A percentile compares a stretch with the other conserved stretches of the same genome.
Conservation (phyloP, 192 early-diverging fungal genomes). For the Dimargaris cristalligena region DNA sequence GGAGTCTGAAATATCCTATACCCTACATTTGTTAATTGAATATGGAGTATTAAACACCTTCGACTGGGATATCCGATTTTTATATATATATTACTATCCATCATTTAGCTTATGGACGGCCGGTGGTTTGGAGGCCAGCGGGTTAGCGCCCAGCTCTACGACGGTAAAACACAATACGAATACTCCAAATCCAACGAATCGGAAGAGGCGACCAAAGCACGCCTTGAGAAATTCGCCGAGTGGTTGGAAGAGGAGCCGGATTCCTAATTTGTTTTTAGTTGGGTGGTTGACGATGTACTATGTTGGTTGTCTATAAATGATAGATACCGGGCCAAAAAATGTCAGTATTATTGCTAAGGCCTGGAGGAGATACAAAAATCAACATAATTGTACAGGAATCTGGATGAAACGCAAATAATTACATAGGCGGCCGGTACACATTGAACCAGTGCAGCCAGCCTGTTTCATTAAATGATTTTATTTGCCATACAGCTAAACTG, state of each 20-base stretch:
- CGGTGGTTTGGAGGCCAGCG: constrained; percentile 76
- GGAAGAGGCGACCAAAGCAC: constrained; percentile 50
- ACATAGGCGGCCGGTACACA: no score
- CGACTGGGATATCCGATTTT: neutral
- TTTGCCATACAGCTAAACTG: no score
- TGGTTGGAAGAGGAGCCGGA: constrained; percentile 52
- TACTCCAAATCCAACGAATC: constrained; percentile 27
- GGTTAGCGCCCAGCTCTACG: constrained; percentile 58
- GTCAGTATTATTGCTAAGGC: no score
- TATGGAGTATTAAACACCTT: neutral
- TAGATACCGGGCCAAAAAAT: no score
- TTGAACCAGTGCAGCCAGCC: no score
- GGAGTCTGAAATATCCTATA: neutral
- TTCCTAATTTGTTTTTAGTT: neutral
- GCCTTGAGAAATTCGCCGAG: constrained; percentile 72
- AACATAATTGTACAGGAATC: no score
- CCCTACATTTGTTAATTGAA: neutral
- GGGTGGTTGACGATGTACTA: no score
- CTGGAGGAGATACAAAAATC: no score
- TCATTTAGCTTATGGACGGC: constrained; percentile 77
- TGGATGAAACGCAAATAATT: no score
- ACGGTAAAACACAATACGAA: constrained; percentile 70
- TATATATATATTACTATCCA: no score
- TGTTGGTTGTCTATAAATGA: no score
- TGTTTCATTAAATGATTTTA: no score